Conservation (phyloP, 805 yeast genomes). For the Saccharomycopsis fermentans region DNA sequence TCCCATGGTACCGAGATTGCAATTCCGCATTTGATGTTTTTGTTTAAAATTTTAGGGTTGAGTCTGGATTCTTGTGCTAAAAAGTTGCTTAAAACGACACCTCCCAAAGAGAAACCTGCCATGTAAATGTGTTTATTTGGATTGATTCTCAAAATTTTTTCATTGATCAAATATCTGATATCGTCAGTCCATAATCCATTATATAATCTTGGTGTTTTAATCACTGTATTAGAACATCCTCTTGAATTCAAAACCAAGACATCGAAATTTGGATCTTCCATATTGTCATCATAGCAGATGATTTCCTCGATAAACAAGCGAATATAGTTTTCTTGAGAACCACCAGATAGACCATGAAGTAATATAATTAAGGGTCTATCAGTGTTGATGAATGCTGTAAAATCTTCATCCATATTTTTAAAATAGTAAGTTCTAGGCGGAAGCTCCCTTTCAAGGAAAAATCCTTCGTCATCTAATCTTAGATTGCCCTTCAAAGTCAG, state of each 20-base stretch:
- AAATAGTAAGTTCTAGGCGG: constrained; percentile 45
- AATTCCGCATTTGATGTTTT: constrained; percentile 37
- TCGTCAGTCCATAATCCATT: constrained; percentile 68
- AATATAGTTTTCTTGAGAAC: constrained; percentile 72
- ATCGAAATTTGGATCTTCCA: constrained; percentile 36
- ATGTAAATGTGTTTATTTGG: constrained; percentile 59
- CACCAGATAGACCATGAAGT: constrained; percentile 76
- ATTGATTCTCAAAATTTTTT: constrained; percentile 37
- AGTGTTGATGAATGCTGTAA: constrained; percentile 26
- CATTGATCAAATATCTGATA: constrained; percentile 40
- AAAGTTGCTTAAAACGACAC: constrained; percentile 59
- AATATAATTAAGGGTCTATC: constrained; percentile 51
- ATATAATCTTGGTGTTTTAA: constrained; percentile 62
- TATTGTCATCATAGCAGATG: constrained; percentile 18
- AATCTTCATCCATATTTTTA: constrained; percentile 35
- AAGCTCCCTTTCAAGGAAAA: constrained; percentile 27
- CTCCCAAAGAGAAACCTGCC: constrained; percentile 79
- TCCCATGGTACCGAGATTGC: constrained; percentile 72
- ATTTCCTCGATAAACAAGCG: constrained; percentile 43
- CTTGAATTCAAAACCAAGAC: constrained; percentile 60
- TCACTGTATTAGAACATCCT: constrained; percentile 63
- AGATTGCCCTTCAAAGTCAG: not conserved
- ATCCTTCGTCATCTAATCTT: constrained; percentile 21
- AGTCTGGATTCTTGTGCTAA: constrained; percentile 50
- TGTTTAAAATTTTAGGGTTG: constrained; percentile 25